A percentile compares a stretch with the other conserved stretches of the same genome.
phyloP scores from a whole-genome alignment of 108 stramenopile species.

The Cylindrotheca closterium region DNA sequence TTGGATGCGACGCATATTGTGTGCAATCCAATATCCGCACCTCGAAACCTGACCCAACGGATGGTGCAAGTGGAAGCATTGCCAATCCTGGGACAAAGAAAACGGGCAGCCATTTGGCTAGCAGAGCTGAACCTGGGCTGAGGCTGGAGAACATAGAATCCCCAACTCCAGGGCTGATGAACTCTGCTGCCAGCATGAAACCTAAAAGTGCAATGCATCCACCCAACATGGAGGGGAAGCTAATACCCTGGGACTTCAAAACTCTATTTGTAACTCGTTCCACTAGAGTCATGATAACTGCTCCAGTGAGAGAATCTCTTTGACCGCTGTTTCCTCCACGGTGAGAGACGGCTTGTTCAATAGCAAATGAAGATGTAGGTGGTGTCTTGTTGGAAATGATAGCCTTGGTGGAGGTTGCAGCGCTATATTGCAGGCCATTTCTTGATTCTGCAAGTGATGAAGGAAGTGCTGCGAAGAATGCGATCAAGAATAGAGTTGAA shows the following conservation, averaged over 20 bases:
- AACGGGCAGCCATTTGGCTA: slow-evolving; percentile 85
- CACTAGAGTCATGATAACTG: slow-evolving; percentile 37
- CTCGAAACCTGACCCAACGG: slow-evolving; percentile 63
- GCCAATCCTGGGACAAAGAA: slow-evolving; percentile 87
- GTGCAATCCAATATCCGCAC: slow-evolving; percentile 28
- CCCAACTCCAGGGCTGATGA: slow-evolving; percentile 50
- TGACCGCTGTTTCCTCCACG: slow-evolving; percentile 6
- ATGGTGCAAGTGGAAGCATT: slow-evolving; percentile 75
- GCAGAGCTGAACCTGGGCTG: slow-evolving; percentile 59
- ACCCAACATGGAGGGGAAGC: slow-evolving; percentile 70
- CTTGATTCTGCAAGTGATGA: not conserved
- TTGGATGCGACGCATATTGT: no score
- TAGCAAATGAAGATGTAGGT: not conserved
- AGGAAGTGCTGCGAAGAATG: not conserved
- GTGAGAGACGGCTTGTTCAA: not conserved
- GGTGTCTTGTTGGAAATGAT: not conserved
- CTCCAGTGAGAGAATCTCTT: slow-evolving; percentile 24
- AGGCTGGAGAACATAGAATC: slow-evolving; percentile 47
- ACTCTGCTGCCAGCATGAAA: slow-evolving; percentile 46
- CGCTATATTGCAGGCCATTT: not conserved
- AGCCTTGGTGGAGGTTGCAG: not conserved
- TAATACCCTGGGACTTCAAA: slow-evolving; percentile 49
- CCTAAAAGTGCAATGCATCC: slow-evolving; percentile 67
- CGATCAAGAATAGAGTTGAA: not conserved
- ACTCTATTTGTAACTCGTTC: slow-evolving; percentile 56